These are phyloP conservation scores for Ophiostoma ulmi DNA, from an alignment of 2,329 filamentous ascomycete species.

Conservation along the genomic window DNA sequence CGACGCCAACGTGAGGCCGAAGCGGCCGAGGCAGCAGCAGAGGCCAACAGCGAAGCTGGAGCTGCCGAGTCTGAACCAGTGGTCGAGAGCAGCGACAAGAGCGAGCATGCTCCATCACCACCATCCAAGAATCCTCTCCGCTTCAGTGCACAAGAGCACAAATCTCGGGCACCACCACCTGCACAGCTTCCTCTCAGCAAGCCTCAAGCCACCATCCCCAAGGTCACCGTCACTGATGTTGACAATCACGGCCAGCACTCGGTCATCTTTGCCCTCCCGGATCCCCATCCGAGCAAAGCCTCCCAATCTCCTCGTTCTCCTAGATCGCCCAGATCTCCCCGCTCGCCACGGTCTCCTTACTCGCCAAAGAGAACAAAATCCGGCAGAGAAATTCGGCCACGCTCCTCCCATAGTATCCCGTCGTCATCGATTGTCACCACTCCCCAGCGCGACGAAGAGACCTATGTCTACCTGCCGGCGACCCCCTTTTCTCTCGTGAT, in stretches of 20 bases:
- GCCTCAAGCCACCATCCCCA: conserved; percentile 39
- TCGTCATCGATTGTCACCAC: conserved; percentile 15
- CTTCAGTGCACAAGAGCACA: conserved; percentile 5
- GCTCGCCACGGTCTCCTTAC: not conserved
- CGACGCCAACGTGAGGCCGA: conserved; percentile 17
- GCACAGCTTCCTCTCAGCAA: not conserved
- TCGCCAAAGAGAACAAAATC: not conserved
- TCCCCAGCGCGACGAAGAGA: conserved; percentile 22
- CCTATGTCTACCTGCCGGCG: conserved; percentile 45
- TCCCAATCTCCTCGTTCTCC: conserved; percentile 1
- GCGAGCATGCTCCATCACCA: conserved; percentile 32
- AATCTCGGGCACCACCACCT: not conserved
- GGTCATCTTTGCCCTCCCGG: not conserved
- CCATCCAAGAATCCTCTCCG: conserved; percentile 33
- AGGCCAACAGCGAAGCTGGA: too few relatives aligned
- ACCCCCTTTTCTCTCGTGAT: conserved; percentile 47
- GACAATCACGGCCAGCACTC: conserved; percentile 17
- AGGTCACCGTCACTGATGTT: conserved; percentile 33
- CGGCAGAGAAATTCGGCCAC: not conserved
- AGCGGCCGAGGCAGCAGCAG: not conserved
- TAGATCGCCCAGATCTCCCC: not conserved
- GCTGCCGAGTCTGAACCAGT: not conserved
- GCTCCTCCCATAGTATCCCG: not conserved
- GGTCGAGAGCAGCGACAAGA: not conserved
- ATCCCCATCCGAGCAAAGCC: not conserved